Evolutionary conservation across 2,329 filamentous ascomycete species (phyloP).

Genomic region (Aspergillus thermomutatus): DNA sequence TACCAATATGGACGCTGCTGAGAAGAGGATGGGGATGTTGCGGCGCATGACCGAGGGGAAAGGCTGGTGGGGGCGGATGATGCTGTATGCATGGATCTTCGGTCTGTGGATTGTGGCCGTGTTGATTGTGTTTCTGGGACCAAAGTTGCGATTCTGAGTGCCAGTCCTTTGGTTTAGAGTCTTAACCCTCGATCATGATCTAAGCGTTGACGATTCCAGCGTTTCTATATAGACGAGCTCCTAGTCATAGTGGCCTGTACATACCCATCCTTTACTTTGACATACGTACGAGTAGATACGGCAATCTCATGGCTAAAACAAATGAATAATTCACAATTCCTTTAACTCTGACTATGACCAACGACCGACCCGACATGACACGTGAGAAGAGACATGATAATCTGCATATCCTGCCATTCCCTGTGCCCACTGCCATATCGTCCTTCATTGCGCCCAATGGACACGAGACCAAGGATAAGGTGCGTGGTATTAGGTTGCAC

Average conservation of each 20-base stretch:
- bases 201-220: neutral
- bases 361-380: constrained; percentile 35
- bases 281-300: neutral
- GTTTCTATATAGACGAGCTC: neutral
- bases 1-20: constrained; percentile 70
- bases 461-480: constrained; percentile 25
- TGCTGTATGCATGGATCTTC: constrained; percentile 81
- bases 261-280: neutral
- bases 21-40: constrained; percentile 72
- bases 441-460: constrained; percentile 24
- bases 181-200: neutral
- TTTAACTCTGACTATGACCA: constrained; percentile 28
- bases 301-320: constrained; percentile 16
- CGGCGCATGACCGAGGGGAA: constrained; percentile 80
- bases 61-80: constrained; percentile 79
- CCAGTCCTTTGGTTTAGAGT: neutral
- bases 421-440: constrained; percentile 22
- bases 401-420: constrained; percentile 28
- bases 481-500: constrained; percentile 32
- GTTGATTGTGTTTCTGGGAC: constrained; percentile 77
- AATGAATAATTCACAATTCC: constrained; percentile 20
- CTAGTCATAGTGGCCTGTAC: neutral
- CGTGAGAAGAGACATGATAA: constrained; percentile 35
- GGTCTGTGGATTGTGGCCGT: constrained; percentile 75
- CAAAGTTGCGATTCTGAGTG: constrained; percentile 75